Conservation (phyloP, 257 asterid species). For the Gardenia jasminoides region DNA sequence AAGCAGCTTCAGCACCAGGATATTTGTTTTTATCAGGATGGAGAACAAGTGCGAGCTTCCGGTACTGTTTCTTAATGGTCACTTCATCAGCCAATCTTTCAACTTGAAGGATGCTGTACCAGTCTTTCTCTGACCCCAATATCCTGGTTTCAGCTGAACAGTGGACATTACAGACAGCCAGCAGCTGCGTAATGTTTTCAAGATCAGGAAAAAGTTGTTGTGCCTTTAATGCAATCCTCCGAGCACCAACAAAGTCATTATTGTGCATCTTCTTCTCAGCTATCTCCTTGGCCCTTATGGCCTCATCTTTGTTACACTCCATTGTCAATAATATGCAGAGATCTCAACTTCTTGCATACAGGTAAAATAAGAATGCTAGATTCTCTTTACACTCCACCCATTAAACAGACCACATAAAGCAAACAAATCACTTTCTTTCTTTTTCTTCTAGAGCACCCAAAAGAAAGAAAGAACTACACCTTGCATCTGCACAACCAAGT, state of each 20-base stretch:
- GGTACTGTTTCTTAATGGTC: slow-evolving; percentile 61
- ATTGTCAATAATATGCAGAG: slow-evolving; percentile 25
- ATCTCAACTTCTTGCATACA: slow-evolving; percentile 12
- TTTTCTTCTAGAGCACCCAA: not conserved
- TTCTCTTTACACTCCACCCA: not conserved
- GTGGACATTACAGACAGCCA: slow-evolving; percentile 74
- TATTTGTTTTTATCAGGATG: slow-evolving; percentile 91
- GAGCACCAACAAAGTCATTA: slow-evolving; percentile 71
- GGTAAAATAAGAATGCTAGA: not conserved
- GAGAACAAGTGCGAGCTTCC: slow-evolving; percentile 72
- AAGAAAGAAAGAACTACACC: not conserved
- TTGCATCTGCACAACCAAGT: not conserved
- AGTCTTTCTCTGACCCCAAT: slow-evolving; percentile 66
- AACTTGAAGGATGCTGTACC: slow-evolving; percentile 72
- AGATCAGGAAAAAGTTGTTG: slow-evolving; percentile 67
- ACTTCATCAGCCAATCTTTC: slow-evolving; percentile 59
- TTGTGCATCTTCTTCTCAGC: slow-evolving; percentile 68
- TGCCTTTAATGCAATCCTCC: slow-evolving; percentile 54
- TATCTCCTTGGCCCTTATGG: slow-evolving; percentile 56
- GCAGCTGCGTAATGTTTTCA: slow-evolving; percentile 67
- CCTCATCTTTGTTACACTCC: slow-evolving; percentile 95
- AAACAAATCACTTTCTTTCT: not conserved
- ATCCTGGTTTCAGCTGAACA: slow-evolving; percentile 50
- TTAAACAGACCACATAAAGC: not conserved
- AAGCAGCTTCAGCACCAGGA: slow-evolving; percentile 92